Conservation (phyloP, 345 rosid genomes). For the Eucalyptus sp. region DNA sequence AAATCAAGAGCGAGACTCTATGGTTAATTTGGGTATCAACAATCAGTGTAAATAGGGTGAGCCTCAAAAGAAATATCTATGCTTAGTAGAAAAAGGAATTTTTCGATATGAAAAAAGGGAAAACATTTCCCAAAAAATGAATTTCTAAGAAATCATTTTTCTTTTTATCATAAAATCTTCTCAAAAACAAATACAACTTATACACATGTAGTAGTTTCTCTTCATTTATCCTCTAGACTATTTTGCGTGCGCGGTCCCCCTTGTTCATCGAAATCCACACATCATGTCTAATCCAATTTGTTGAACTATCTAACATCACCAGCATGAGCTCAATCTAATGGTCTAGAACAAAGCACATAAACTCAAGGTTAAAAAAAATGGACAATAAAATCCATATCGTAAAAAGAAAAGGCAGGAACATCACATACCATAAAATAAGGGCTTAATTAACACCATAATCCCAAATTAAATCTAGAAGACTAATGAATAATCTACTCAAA, state of each 20-base stretch:
- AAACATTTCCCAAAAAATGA: not conserved
- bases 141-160: not conserved
- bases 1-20: too few relatives aligned
- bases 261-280: not conserved
- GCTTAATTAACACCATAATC: not conserved
- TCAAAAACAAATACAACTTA: not conserved
- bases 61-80: not conserved
- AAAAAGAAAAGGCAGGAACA: not conserved
- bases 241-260: rapidly evolving
- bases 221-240: not conserved
- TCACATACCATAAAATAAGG: not conserved
- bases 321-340: not conserved
- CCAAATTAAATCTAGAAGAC: not conserved
- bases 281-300: not conserved
- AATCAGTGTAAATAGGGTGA: too few relatives aligned
- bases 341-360: rapidly evolving
- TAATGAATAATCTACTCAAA: not conserved
- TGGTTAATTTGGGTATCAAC: rapidly evolving
- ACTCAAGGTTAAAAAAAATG: not conserved
- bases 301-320: rapidly evolving
- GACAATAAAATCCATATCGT: not conserved
- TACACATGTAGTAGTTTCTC: rapidly evolving
- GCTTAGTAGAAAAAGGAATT: not conserved
- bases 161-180: not conserved
- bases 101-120: rapidly evolving